Base-by-base conservation (phyloP, 2,329 filamentous ascomycete species). In the Ophiostoma sp. region DNA sequence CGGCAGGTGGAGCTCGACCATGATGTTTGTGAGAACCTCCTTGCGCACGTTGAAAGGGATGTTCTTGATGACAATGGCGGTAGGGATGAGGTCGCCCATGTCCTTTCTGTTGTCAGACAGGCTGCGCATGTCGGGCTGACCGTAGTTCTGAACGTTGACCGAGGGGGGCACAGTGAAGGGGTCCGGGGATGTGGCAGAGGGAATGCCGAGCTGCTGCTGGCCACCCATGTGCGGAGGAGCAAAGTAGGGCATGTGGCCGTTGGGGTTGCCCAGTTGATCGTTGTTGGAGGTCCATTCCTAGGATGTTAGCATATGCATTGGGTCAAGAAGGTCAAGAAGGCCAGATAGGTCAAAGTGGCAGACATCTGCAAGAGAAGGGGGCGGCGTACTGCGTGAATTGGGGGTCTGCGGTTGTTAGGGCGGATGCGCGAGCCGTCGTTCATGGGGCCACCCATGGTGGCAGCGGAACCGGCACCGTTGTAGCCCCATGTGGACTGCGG, bases 41-140 rank as follows among this genome's bases (percentile, higher is more conserved):
- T 98, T 98, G 78, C 97, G 93, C 69, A 98, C 93, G 41, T 96
- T 95, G 77, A 99, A 99, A 0, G 96, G 95, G 49, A 99, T 99
- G 77, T 99, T 99, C 82, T 99, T 99, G 80, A 99, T 98, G 69
- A 99, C 95, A 74, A 99, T 98, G 67, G 95, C 95, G 3, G 95
- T 99, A 2, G 94, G 94, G 70, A 99, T 99, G 70, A 99, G 86
- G 80, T 98, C 94, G 73, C 97, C 94, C 68, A 87, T 84, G 64
- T 87, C 85, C 69, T 79, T 78, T 71, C 79, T 75, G 74, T 81
- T 70, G 75, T 79, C 73, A 72, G 79, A 69, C 75, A 80, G 78
- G 75, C 75, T 75, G 69, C 76, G 74, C 75, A 80, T 76, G 62
- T 77, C 76, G 41, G 76, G 76, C 63, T 63, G 60, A 7, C 77